These are phyloP conservation scores for Elongisporangium undulatum DNA, from an alignment of 352 stramenopile species.

Conservation along the genomic window DNA sequence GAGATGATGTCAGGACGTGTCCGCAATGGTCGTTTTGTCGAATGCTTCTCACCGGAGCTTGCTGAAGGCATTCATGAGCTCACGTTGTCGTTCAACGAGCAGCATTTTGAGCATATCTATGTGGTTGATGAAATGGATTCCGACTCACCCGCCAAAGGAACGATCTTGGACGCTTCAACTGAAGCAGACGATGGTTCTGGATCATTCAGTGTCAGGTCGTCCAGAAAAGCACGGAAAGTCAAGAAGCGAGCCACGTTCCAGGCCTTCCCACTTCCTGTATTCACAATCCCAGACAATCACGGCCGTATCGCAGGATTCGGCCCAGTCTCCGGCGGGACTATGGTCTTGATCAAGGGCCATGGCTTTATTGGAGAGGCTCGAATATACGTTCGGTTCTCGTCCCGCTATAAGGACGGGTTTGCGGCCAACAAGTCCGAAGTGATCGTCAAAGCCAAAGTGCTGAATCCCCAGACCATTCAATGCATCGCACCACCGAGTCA, in stretches of 20 bases:
- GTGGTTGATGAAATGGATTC: not conserved
- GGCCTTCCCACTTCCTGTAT: conserved; percentile 50
- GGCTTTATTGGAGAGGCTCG: conserved; percentile 56
- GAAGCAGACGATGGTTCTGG: not conserved
- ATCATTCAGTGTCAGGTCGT: not conserved
- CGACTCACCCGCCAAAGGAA: not conserved
- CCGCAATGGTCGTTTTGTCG: conserved; percentile 39
- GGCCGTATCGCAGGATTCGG: conserved; percentile 51
- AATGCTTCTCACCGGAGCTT: conserved; percentile 61
- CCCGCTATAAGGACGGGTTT: conserved; percentile 27
- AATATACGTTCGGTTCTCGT: conserved; percentile 67
- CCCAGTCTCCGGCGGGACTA: conserved; percentile 33
- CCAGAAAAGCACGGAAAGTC: not conserved
- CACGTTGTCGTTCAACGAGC: conserved; percentile 62
- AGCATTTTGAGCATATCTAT: conserved; percentile 44
- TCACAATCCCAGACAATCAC: conserved; percentile 34
- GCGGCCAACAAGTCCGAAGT: conserved; percentile 24
- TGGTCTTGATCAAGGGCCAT: conserved; percentile 45
- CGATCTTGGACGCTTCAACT: not conserved
- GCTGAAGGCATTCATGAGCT: conserved; percentile 33
- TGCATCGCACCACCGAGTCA: conserved; percentile 34
- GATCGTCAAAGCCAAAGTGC: conserved; percentile 40
- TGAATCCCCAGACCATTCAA: conserved; percentile 49
- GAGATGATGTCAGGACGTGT: conserved; percentile 26
- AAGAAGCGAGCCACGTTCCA: conserved; percentile 29